Evolutionary conservation across 257 asterid species (phyloP).

Genomic region (Sherardia arvensis): DNA sequence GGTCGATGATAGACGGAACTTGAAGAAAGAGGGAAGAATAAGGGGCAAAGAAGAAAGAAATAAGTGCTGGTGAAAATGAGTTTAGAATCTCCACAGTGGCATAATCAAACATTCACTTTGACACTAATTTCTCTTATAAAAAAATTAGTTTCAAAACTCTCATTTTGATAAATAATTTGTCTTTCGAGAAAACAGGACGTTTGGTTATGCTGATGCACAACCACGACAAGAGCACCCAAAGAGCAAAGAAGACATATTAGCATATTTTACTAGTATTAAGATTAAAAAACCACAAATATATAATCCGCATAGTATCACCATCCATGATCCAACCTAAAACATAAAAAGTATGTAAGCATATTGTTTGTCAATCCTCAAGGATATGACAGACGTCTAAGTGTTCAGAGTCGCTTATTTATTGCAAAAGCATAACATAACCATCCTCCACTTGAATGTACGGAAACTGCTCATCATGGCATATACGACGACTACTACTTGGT

Average conservation of each 20-base stretch:
- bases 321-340: constrained; percentile 1
- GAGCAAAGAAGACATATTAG: neutral
- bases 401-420: constrained; percentile 16
- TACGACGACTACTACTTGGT: constrained; percentile 19
- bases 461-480: constrained; percentile 33
- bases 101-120: too few species aligned
- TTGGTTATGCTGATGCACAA: neutral
- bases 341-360: neutral
- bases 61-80: too few species aligned
- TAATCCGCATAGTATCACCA: neutral
- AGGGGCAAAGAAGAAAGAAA: too few species aligned
- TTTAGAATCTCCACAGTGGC: too few species aligned
- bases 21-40: too few species aligned
- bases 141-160: too few species aligned
- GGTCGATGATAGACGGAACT: too few species aligned
- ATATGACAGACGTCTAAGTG: constrained; percentile 12
- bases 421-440: constrained; percentile 9
- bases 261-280: too few species aligned
- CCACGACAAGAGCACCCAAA: neutral
- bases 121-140: too few species aligned
- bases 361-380: constrained; percentile 6
- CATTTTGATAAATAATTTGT: too few species aligned
- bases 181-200: neutral
- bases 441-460: constrained; percentile 10
- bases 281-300: neutral